Conservation (phyloP, 2,329 filamentous ascomycete species). For the Falciphora oryzae region DNA sequence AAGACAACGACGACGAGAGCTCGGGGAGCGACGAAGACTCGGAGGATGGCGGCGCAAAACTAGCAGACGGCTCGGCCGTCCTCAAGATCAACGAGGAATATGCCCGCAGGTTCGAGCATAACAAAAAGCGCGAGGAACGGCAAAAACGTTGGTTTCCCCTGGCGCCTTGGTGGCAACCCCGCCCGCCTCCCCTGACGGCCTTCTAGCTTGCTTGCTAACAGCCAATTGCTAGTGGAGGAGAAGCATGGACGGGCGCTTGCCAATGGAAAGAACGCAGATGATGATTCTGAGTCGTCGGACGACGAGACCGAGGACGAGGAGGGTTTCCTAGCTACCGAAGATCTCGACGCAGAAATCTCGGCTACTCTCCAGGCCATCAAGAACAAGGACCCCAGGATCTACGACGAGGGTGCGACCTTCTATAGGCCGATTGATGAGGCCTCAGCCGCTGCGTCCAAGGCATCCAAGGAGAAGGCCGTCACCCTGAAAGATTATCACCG, state of each 20-base stretch:
- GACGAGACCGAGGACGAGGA: conserved; percentile 87
- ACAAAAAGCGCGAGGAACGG: conserved; percentile 91
- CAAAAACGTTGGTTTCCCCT: conserved; percentile 52
- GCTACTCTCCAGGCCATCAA: conserved; percentile 83
- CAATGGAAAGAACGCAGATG: conserved; percentile 39
- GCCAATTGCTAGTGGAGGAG: conserved; percentile 65
- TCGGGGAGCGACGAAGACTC: conserved; percentile 37
- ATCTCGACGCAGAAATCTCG: conserved; percentile 79
- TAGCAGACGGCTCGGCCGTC: conserved; percentile 23
- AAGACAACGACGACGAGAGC: conserved; percentile 41
- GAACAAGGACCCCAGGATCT: conserved; percentile 85
- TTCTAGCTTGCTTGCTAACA: conserved; percentile 1
- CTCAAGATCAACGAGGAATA: conserved; percentile 90
- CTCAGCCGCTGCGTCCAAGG: conserved; percentile 19
- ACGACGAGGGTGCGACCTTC: conserved; percentile 75
- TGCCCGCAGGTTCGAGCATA: conserved; percentile 86
- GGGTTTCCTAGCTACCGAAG: conserved; percentile 78
- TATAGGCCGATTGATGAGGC: conserved; percentile 50
- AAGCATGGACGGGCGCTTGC: conserved; percentile 58
- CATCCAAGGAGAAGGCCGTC: conserved; percentile 75
- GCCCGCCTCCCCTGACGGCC: conserved; percentile 12
- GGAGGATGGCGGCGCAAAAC: conserved; percentile 32
- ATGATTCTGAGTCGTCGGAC: conserved; percentile 60
- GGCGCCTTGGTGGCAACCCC: background rate
- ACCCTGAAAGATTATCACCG: conserved; percentile 87